These are phyloP conservation scores for Eucalyptus curtisii DNA, from an alignment of 345 rosid genomes.

Conservation along the genomic window DNA sequence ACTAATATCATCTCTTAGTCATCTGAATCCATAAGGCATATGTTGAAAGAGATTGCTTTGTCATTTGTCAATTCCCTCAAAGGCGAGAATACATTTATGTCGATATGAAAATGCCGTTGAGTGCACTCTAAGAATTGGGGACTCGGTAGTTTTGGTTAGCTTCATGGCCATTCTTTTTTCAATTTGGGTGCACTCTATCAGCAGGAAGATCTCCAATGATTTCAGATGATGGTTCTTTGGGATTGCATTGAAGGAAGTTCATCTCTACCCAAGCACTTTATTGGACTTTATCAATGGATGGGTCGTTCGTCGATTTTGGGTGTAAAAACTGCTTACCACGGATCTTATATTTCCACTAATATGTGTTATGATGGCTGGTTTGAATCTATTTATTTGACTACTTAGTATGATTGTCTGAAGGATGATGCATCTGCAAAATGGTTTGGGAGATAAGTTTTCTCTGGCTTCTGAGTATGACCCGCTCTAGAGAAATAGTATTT, in stretches of 20 bases:
- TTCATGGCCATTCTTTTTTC: not conserved
- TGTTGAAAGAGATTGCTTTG: not conserved
- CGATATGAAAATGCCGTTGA: not conserved
- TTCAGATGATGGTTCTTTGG: not conserved
- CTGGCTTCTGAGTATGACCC: not conserved
- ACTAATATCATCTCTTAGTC: not conserved
- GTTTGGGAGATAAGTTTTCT: not conserved
- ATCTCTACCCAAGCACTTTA: not conserved
- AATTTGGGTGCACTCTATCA: not conserved
- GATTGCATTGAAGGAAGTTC: not conserved
- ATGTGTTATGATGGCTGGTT: not conserved
- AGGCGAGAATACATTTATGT: not conserved
- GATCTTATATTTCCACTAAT: not conserved
- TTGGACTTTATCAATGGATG: not conserved
- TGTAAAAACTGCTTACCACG: not conserved
- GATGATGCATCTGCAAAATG: not conserved
- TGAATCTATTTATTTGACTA: not conserved
- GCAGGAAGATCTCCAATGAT: not conserved
- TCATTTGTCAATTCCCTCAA: not conserved
- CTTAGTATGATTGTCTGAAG: not conserved
- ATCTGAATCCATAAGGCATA: not conserved
- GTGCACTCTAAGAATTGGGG: not conserved
- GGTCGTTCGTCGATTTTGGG: not conserved
- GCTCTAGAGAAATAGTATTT: not conserved
- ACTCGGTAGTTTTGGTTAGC: not conserved